Conservation (phyloP, 2,329 filamentous ascomycete species). For the Raffaelea ambrosiae region DNA sequence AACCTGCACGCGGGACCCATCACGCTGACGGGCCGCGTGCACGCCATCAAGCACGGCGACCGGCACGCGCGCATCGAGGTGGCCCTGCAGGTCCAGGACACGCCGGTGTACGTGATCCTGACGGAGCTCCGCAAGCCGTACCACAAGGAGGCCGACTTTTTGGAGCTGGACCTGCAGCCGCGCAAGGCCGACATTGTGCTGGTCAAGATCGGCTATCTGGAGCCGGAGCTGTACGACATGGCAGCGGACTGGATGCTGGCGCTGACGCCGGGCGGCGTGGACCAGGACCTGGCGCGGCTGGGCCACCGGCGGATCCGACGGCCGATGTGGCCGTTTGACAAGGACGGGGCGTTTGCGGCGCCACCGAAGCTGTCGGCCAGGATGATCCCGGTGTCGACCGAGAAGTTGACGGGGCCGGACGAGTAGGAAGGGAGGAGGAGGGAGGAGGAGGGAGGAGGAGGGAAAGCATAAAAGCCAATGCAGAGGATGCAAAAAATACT, state of each 20-base stretch:
- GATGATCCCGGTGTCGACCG: conserved; percentile 14
- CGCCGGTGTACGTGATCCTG: conserved; percentile 39
- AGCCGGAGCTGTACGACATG: conserved; percentile 46
- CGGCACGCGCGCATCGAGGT: conserved; percentile 36
- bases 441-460: too few relatives aligned
- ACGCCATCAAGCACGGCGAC: conserved; percentile 42
- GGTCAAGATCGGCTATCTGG: conserved; percentile 48
- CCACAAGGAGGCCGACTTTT: conserved; percentile 43
- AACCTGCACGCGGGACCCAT: conserved; percentile 37
- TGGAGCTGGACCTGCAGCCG: conserved; percentile 34
- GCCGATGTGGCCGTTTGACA: conserved; percentile 31
- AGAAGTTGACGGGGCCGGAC: conserved; percentile 8
- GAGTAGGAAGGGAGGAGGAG: too few relatives aligned
- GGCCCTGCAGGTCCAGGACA: conserved; percentile 35
- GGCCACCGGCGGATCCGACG: conserved; percentile 38
- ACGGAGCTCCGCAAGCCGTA: conserved; percentile 45
- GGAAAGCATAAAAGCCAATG: too few relatives aligned
- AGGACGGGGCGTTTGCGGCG: conserved; percentile 4
- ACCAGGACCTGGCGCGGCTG: conserved; percentile 40
- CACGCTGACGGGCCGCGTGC: conserved; percentile 40
- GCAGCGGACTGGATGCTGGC: conserved; percentile 45
- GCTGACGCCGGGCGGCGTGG: conserved; percentile 44
- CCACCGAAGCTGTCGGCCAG: conserved; percentile 16
- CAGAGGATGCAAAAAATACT: too few relatives aligned
- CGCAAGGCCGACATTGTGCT: conserved; percentile 40